Evolutionary conservation across 2,329 filamentous ascomycete genomes (phyloP).

Genomic region (Fusarium humuli): DNA sequence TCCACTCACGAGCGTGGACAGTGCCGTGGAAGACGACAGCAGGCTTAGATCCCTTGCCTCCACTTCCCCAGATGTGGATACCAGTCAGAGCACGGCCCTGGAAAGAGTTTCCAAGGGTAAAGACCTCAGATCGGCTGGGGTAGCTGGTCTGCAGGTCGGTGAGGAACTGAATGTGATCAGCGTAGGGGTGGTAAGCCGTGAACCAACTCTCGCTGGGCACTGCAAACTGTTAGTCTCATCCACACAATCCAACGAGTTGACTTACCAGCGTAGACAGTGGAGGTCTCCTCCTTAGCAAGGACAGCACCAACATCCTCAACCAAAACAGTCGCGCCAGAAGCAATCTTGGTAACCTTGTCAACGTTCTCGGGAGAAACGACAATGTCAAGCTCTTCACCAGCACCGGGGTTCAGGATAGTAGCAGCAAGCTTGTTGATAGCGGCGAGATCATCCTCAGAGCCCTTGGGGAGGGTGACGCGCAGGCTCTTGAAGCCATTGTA

Average conservation of each 20-base stretch:
- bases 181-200: conserved; percentile 34
- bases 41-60: conserved; percentile 37
- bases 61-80: conserved; percentile 37
- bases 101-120: conserved; percentile 27
- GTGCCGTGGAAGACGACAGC: conserved; percentile 34
- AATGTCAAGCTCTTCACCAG: conserved; percentile 27
- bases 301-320: conserved; percentile 35
- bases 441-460: conserved; percentile 5
- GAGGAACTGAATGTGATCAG: conserved; percentile 29
- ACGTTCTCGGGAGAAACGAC: conserved; percentile 35
- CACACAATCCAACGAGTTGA: accelerated
- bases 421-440: conserved; percentile 34
- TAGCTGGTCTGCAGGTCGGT: conserved; percentile 30
- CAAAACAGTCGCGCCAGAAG: conserved; percentile 22
- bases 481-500: conserved; percentile 39
- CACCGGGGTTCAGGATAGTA: conserved; percentile 30
- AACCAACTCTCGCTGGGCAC: conserved; percentile 34
- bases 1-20: conserved; percentile 37
- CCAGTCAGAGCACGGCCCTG: conserved; percentile 29
- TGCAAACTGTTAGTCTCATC: neutral
- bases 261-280: conserved; percentile 27
- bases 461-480: conserved; percentile 30
- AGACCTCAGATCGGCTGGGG: conserved; percentile 25
- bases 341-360: conserved; percentile 26
- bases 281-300: conserved; percentile 24